Base-by-base conservation (phyloP, 768 basidiomycete genomes). In the Lepiota brunneoincarnata region DNA sequence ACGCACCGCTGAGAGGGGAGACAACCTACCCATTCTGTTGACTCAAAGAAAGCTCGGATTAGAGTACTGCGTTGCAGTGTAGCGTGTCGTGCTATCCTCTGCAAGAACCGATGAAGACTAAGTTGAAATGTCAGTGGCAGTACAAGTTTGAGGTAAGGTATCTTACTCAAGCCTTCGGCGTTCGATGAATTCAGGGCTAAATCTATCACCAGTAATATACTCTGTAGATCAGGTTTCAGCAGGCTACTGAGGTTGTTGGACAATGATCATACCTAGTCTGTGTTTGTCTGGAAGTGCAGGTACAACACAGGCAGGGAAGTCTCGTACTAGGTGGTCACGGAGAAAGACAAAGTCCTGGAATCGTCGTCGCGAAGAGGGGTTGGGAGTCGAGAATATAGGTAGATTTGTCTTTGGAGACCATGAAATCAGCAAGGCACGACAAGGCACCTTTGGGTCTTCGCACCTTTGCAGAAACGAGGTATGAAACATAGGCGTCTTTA, bases 321-420 rank as follows among this genome's bases (percentile, higher is more conserved):
- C 89, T 72, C 86, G 86, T 10, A 84, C 82, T 21, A 99, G 81
- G 62, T 96, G 84, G 42, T 96, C 86, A 55, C 91, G 78, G 43
- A 99, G 75, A 66, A 98, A 98, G 35, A 91, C 90, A 70, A 99
- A 99, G 71, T 99, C 97, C 64, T 95, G 92, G 72, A 96, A 99
- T 28, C 97, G 86, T 55, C 97, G 80, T 46, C 97, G 84, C 14
- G 89, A 76, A 2, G 85, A 84, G 1, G 91, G 89, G 56, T 76
- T 89, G 4, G 78, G 74, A 4, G 82, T 79, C 2, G 89, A 86
- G 78, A 91, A 98, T 67, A 88, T 89, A 0, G 89, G 82, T 20
- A 98, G 77, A 66, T 94, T 94, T 20, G 95, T 97, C 96, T 98
- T 66, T 17, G 38, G 51, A 12, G 49, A n/a, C 2, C 51, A 28